These are phyloP conservation scores for Aspergillus proliferans DNA, from an alignment of 2,329 filamentous ascomycete genomes.

Conservation along the genomic window DNA sequence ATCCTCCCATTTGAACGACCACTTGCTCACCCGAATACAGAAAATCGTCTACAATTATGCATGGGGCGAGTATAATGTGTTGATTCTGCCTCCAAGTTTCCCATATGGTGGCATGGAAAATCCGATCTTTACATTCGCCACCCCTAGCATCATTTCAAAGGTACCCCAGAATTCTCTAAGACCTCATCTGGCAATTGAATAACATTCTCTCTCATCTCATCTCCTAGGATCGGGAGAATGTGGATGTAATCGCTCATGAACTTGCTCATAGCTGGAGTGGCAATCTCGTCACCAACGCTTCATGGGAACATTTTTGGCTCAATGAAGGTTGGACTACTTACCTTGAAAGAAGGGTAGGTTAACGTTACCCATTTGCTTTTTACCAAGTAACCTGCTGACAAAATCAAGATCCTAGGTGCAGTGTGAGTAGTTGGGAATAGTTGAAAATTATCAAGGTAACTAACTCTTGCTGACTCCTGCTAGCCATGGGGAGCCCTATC, in stretches of 20 bases:
- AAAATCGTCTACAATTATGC: conserved; percentile 75
- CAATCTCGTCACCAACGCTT: conserved; percentile 57
- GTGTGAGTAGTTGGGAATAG: conserved; percentile 22
- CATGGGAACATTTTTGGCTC: conserved; percentile 52
- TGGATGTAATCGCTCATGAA: conserved; percentile 93
- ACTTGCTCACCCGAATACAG: conserved; percentile 17
- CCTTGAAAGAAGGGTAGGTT: conserved; percentile 65
- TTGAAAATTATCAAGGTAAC: background rate
- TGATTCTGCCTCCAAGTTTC: conserved; percentile 84
- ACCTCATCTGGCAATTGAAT: background rate
- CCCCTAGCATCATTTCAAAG: conserved; percentile 87
- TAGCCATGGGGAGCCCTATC: conserved; percentile 75
- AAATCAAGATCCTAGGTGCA: conserved; percentile 33
- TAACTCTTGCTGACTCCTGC: conserved; percentile 1
- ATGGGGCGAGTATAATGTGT: conserved; percentile 92
- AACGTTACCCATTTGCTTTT: background rate
- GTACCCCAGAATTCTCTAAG: conserved; percentile 19
- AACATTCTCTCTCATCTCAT: background rate
- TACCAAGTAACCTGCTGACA: conserved; percentile 10
- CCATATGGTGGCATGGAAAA: conserved; percentile 84
- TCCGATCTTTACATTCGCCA: conserved; percentile 90
- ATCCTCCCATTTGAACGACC: background rate
- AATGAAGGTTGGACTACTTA: conserved; percentile 91
- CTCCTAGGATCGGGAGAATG: conserved; percentile 66
- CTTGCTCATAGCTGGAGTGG: conserved; percentile 75